A percentile compares a stretch with the other conserved stretches of the same genome.
Evolutionary conservation across 129 eudicot species (phyloP).

Genomic region (Flaveria brownii): DNA sequence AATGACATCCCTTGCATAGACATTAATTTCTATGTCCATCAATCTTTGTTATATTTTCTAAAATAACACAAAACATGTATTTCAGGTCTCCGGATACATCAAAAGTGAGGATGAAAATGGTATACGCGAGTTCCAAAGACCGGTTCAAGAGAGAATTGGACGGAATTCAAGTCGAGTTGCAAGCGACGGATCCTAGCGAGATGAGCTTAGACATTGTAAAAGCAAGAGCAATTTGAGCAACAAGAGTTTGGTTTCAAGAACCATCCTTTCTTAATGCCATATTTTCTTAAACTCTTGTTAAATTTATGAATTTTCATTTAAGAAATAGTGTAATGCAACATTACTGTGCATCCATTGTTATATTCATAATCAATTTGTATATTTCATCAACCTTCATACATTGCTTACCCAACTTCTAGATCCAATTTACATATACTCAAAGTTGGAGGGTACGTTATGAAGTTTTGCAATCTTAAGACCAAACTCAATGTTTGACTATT

Average conservation of each 20-base stretch:
- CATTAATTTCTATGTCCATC: not conserved
- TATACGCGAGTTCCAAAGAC: constrained; percentile 90
- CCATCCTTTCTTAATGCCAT: constrained; percentile 6
- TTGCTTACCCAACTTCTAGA: not conserved
- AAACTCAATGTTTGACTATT: constrained; percentile 22
- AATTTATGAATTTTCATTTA: constrained; percentile 10
- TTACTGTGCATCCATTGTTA: constrained; percentile 12
- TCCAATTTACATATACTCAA: not conserved
- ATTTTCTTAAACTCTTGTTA: constrained; percentile 3
- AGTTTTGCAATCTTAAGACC: not conserved
- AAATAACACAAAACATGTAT: not conserved
- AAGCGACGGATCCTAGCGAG: constrained; percentile 92
- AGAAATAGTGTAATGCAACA: constrained; percentile 38
- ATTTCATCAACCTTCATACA: not conserved
- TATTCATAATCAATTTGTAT: constrained; percentile 16
- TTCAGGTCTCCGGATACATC: constrained; percentile 82
- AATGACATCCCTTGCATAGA: not conserved
- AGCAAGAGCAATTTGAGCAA: constrained; percentile 57
- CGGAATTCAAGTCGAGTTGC: constrained; percentile 89
- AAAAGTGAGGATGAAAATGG: constrained; percentile 93
- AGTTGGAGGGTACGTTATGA: constrained; percentile 7
- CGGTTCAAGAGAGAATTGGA: constrained; percentile 92
- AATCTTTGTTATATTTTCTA: not conserved
- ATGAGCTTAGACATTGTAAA: constrained; percentile 89
- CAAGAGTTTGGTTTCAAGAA: constrained; percentile 23